A percentile compares a stretch with the other conserved stretches of the same genome.
phyloP scores from a whole-genome alignment of 1,284 basidiomycete genomes.

The Bjerkandera adusta region DNA sequence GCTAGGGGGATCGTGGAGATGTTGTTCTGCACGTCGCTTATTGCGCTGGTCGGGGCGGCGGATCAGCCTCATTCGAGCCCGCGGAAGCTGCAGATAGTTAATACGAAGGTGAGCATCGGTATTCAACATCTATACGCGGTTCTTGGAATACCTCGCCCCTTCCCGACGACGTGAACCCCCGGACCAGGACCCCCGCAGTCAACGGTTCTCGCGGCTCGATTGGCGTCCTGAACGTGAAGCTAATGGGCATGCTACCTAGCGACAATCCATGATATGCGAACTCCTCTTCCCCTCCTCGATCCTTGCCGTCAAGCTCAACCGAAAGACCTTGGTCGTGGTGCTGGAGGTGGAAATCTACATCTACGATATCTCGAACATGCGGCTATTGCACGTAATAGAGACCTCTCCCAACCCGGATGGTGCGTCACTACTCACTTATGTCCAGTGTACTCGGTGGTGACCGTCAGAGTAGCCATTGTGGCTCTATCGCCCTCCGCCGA shows the following conservation, averaged over 20 bases:
- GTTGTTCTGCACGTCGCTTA: conserved; percentile 98
- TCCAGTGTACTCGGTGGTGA: not conserved
- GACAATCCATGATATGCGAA: conserved; percentile 99
- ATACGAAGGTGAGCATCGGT: conserved; percentile 81
- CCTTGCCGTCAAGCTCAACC: conserved; percentile 93
- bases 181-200: not conserved
- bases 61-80: conserved; percentile 88
- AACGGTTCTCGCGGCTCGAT: not conserved
- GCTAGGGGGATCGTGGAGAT: conserved; percentile 97
- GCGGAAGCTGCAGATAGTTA: conserved; percentile 94
- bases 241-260: conserved; percentile 41
- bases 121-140: not conserved
- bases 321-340: conserved; percentile 94
- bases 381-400: conserved; percentile 95
- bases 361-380: conserved; percentile 99
- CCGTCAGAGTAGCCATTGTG: conserved; percentile 88
- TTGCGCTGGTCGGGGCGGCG: conserved; percentile 93
- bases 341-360: conserved; percentile 97
- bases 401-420: conserved; percentile 95
- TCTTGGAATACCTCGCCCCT: not conserved
- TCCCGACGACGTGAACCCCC: too few species aligned
- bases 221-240: not conserved
- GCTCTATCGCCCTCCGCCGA: conserved; percentile 96
- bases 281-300: conserved; percentile 96
- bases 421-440: conserved; percentile 28